phyloP scores from a whole-genome alignment of 345 rosid species.

The Heritiera littoralis region DNA sequence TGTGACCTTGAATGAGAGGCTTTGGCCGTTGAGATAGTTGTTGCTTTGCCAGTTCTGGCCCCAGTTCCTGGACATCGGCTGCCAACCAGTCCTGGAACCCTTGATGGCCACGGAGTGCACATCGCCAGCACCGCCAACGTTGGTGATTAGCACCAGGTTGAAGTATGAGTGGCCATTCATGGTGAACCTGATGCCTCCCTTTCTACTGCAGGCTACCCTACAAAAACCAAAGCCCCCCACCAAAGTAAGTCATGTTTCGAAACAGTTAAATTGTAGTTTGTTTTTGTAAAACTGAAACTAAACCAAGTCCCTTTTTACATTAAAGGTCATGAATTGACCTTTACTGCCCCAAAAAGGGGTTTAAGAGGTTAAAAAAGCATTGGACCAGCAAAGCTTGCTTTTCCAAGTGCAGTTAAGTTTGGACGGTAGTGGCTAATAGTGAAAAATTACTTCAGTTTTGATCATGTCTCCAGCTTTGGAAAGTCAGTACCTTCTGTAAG shows the following conservation, averaged over 20 bases:
- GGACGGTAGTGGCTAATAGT: background rate
- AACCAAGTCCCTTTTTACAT: background rate
- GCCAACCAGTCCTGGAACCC: constrained; percentile 75
- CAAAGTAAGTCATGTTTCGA: background rate
- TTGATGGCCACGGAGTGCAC: constrained; percentile 57
- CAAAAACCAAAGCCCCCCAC: background rate
- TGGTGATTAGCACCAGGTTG: constrained; percentile 67
- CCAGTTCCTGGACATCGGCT: constrained; percentile 78
- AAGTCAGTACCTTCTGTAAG: constrained; percentile 53
- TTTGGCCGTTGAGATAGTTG: constrained; percentile 60
- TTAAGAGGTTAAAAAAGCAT: background rate
- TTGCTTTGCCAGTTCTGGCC: constrained; percentile 86
- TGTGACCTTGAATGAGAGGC: constrained; percentile 69
- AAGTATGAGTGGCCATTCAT: constrained; percentile 81
- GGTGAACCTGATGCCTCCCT: constrained; percentile 74
- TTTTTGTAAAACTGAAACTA: background rate
- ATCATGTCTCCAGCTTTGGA: background rate
- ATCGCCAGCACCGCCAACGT: constrained; percentile 82
- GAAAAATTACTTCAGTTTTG: background rate
- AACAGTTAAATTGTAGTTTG: background rate
- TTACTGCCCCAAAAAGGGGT: background rate
- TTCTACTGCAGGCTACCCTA: constrained; percentile 65
- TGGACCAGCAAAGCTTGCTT: background rate
- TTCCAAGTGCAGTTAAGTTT: background rate
- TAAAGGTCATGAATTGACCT: background rate